Percentiles rank a stretch among this genome's conserved stretches.
Conservation (phyloP, 257 asterid species). For the Rubia yunnanensis region DNA sequence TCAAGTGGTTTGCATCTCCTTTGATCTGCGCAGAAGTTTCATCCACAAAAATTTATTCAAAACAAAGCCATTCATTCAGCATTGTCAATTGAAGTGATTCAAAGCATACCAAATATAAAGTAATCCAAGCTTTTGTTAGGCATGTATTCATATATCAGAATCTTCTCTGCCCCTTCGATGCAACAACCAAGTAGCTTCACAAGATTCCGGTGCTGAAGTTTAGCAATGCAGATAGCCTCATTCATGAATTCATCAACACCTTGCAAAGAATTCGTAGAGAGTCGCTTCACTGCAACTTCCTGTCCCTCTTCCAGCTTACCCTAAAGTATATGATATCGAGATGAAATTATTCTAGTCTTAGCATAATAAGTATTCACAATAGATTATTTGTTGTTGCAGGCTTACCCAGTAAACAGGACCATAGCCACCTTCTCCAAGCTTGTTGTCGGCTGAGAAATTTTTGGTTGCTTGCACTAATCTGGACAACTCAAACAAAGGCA, state of each 20-base stretch:
- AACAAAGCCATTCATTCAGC: too few species aligned
- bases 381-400: too few species aligned
- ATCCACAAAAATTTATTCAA: too few species aligned
- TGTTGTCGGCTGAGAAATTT: too few species aligned
- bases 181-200: constrained; percentile 32
- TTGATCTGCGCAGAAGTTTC: constrained; percentile 19
- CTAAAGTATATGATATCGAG: not conserved
- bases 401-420: too few species aligned
- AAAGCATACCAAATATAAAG: constrained; percentile 23
- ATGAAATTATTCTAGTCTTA: not conserved
- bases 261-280: constrained; percentile 22
- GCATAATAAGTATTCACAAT: too few species aligned
- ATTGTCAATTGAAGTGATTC: too few species aligned
- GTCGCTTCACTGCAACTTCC: constrained; percentile 31
- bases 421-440: too few species aligned
- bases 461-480: too few species aligned
- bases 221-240: constrained; percentile 26
- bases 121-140: constrained; percentile 25
- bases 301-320: constrained; percentile 24
- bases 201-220: constrained; percentile 34
- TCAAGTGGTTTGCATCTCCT: constrained; percentile 9
- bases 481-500: too few species aligned
- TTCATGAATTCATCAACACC: constrained; percentile 30
- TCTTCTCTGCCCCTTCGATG: constrained; percentile 21
- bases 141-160: constrained; percentile 31